Percentiles rank a stretch among this genome's conserved stretches.
Evolutionary conservation across 441 rosid genomes (phyloP).

Genomic region (Adansonia rubrostipa): DNA sequence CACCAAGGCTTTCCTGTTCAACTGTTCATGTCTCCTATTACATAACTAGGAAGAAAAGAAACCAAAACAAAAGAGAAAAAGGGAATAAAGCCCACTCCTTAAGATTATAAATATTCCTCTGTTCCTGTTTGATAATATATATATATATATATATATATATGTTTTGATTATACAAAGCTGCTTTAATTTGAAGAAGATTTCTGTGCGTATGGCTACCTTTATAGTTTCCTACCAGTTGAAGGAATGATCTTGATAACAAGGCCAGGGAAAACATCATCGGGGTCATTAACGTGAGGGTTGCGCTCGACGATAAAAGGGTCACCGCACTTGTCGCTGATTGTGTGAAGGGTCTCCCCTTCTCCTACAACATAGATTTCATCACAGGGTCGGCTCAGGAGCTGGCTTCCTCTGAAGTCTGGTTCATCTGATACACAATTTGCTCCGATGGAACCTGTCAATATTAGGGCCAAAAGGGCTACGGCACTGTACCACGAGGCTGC

Average conservation of each 20-base stretch:
- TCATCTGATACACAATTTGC: constrained; percentile 39
- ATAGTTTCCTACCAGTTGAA: constrained; percentile 10
- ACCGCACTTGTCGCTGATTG: constrained; percentile 82
- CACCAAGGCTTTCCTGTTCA: neutral
- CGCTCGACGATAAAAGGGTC: constrained; percentile 90
- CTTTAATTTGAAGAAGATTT: neutral
- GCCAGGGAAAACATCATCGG: constrained; percentile 94
- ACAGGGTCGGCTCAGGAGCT: constrained; percentile 52
- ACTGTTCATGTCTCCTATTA: constrained; percentile 4
- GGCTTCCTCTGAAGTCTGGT: constrained; percentile 42
- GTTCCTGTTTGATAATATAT: neutral
- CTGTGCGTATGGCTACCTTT: neutral
- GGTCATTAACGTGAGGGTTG: constrained; percentile 95
- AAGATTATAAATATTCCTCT: neutral
- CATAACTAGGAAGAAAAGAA: neutral
- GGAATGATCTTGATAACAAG: constrained; percentile 79
- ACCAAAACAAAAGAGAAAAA: neutral
- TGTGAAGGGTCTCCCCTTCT: constrained; percentile 92
- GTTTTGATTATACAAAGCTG: neutral
- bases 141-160: neutral
- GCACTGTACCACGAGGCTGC: constrained; percentile 70
- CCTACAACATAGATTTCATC: constrained; percentile 85
- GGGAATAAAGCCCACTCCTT: neutral
- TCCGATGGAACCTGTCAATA: constrained; percentile 55
- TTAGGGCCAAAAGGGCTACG: constrained; percentile 49